Evolutionary conservation across 208 protist genomes (phyloP), one percentile per base, ranked within the genome.

Genomic region (Acanthamoeba polyphaga): DNA sequence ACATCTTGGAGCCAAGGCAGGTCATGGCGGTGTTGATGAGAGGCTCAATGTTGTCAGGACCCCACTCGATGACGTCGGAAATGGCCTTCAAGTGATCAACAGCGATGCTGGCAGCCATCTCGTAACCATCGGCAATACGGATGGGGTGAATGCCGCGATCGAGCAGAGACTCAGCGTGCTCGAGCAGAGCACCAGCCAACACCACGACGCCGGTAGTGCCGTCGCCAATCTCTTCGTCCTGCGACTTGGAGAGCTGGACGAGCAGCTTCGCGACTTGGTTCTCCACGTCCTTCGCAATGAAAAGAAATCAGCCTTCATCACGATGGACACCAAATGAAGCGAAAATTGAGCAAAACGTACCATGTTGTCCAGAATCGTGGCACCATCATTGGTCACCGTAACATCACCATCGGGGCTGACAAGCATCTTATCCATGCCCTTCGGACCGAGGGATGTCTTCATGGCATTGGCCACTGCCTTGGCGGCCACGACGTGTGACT

Each of bases 211-310:
- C 99, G 17, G 99, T 99, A 5, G 99, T 99, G 53, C 99, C 99
- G 97, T 99, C 99, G 82, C 99, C 99, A 96, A 99, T 99, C 97
- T 99, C 99, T 58, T 99, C 99, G 96, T 99, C 99, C 82, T 99
- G 99, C 29, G 99, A 99, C 96, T 99, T 99, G 95, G 99, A 99
- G 53, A 99, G 98, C 96, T 99, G 99, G 15, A 99, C 99, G 96
- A 99, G 97, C 34, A 99, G 98, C 97, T 99, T 99, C 38, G 99
- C 99, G 74, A 99, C 99, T 96, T 99, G 99, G 97, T 99, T 99
- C 89, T 99, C 98, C 51, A 99, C 99, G 89, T 99, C 98, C 68
- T 76, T 55, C 2, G 51, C 51, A 38, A 19, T 12, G 15, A 55
- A 49, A 12, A 49, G 49, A 24, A 19, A 8, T 58, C 17, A 58